Base-by-base conservation (phyloP, 2,329 filamentous ascomycete species). In the Thermoascus crustaceus region DNA sequence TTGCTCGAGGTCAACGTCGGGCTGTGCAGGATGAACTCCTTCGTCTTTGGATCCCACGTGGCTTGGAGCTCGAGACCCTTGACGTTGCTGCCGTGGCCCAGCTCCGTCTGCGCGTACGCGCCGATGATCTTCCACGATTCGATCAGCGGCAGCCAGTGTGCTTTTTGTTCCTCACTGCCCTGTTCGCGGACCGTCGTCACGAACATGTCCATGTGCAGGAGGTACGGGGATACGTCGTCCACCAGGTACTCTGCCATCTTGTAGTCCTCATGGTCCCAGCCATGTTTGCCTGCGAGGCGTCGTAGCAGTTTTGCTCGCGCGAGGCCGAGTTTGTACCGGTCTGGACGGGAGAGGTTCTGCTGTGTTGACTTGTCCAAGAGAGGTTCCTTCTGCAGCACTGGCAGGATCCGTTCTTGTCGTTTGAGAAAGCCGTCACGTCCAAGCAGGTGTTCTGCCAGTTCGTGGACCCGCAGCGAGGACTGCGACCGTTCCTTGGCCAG, bases 51-150 rank as follows among this genome's bases (percentile, higher is more conserved):
- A 44, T 71, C 63, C 64, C 67, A 73, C 20, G 53, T 63, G 1
- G 69, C 69, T 30, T 64, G 52, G 9, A 64, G 66, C 41, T 73
- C 69, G 8, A 73, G 44, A 0, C 69, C 69, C 31, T 64, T 57
- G 7, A 73, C 68, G 41, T 73, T 73, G 36, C 67, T 72, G 0
- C 69, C 70, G 41, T 73, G 69, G 0, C 71, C 69, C 2, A 72
- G 55, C 43, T 73, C 70, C 1, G 66, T 71, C 48, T 72, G 69
- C 7, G 66, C 68, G 48, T 72, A 72, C 33, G 63, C 68, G 8
- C 69, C 71, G 37, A 72, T 66, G 18, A 71, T 69, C 38, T 70
- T 61, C 60, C 63, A 70, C 10, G 54, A 57, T 30, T 69, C 60
- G 34, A 71, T 68, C 42, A 61, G 60, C 1, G 69, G 68, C 49